Evolutionary conservation across 164 flowering plant genomes (phyloP).

Genomic region (Platanus orientalis): DNA sequence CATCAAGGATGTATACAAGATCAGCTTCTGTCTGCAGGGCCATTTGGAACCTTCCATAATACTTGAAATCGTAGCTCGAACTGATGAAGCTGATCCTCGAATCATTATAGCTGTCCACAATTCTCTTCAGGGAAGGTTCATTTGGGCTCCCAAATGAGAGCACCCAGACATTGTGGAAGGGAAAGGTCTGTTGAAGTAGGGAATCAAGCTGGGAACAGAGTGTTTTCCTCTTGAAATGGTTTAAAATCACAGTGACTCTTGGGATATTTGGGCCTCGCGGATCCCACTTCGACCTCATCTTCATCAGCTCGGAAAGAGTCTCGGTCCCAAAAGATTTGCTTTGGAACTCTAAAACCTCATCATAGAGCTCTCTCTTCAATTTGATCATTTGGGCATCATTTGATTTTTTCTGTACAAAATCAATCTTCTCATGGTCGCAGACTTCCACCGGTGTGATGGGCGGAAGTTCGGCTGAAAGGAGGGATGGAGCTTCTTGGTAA

Average conservation of each 20-base stretch:
- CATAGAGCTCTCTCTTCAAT: slow-evolving; percentile 74
- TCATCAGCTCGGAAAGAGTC: slow-evolving; percentile 65
- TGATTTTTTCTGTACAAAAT: slow-evolving; percentile 86
- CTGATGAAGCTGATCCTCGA: slow-evolving; percentile 83
- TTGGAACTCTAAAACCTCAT: slow-evolving; percentile 70
- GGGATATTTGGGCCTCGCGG: slow-evolving; percentile 48
- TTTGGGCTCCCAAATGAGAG: slow-evolving; percentile 91
- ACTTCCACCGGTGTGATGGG: slow-evolving; percentile 40
- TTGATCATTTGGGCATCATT: slow-evolving; percentile 80
- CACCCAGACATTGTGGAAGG: slow-evolving; percentile 90
- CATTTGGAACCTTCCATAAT: slow-evolving; percentile 96
- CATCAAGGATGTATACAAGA: slow-evolving; percentile 84
- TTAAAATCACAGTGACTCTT: slow-evolving; percentile 76
- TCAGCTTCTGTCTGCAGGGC: slow-evolving; percentile 91
- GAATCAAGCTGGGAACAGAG: slow-evolving; percentile 90
- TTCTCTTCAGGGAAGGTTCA: slow-evolving; percentile 54
- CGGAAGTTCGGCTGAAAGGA: slow-evolving; percentile 22
- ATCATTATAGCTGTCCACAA: slow-evolving; percentile 80
- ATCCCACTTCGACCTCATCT: slow-evolving; percentile 83
- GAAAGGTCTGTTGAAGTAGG: slow-evolving; percentile 77
- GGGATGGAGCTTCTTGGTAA: slow-evolving; percentile 42
- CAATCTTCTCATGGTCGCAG: slow-evolving; percentile 84
- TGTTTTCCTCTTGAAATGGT: slow-evolving; percentile 95
- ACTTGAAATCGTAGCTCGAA: slow-evolving; percentile 91
- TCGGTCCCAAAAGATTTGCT: slow-evolving; percentile 59